Evolutionary conservation across 768 basidiomycete genomes (phyloP), one percentile per base, ranked within the genome.

Genomic region (Leucocoprinus birnbaumii): DNA sequence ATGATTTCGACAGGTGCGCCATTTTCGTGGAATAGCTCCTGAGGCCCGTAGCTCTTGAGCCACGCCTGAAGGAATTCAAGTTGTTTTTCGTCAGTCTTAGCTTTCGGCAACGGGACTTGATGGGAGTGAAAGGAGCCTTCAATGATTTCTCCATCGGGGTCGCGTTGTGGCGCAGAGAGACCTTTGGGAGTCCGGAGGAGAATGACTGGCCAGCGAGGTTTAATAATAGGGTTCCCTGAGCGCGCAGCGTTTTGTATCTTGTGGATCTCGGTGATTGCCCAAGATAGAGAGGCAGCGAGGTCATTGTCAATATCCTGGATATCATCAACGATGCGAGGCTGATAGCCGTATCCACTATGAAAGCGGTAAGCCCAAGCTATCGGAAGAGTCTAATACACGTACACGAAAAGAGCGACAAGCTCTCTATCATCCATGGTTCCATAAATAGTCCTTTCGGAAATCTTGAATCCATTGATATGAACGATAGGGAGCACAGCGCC

Each of bases 381-480:
- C 14, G 49, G 56, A 31, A 26, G 22, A 7, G n/a, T 55, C 11
- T 26, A 25, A 43, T 35, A 42, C 5, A 64, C 77, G 22, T 53
- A 86, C 89, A 82, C 84, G 78, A 91, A 94, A 22, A 93, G 73
- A 0, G 85, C 73, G 16, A 73, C 78, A 24, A 94, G 71, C 66
- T 95, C 94, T 62, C 87, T 85, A 66, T 96, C 78, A 63, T 95
- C 93, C 91, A 95, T 94, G 19, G 86, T 86, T 38, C 93, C 94
- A 56, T 85, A 87, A 56, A 97, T 87, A 14, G 94, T 95, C 35
- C 91, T 81, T 65, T 94, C 91, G 0, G 89, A 91, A 58, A 95
- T 94, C 76, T 94, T 89, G 80, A 91, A 92, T 14, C 89, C 87
- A 59, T 94, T 94, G 59, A 88, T 81, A 64, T 94, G 90, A 1